Evolutionary conservation across 140 eudicot species (phyloP).

Genomic region (Stevia rebaudiana): DNA sequence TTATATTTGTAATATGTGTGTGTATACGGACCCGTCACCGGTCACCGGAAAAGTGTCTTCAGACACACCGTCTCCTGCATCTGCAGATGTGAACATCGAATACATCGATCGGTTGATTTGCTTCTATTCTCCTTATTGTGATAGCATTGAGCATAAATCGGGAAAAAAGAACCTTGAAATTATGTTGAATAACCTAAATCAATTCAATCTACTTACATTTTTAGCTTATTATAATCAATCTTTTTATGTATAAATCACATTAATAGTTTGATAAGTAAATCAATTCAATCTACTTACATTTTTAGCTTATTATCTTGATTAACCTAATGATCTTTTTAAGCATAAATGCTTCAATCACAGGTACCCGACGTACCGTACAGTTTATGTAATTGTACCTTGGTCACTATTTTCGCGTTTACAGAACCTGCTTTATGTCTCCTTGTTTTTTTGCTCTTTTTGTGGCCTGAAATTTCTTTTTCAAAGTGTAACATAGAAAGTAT

Average conservation of each 20-base stretch:
- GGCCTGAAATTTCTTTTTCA: background rate
- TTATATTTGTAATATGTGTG: too few species aligned
- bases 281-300: background rate
- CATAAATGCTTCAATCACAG: too few species aligned
- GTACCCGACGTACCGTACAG: background rate
- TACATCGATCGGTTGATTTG: background rate
- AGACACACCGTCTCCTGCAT: too few species aligned
- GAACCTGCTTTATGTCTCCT: conserved; percentile 12
- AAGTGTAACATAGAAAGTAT: background rate
- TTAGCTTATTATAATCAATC: background rate
- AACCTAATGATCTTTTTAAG: background rate
- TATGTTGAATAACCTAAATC: background rate
- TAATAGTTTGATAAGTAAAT: background rate
- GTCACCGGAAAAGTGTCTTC: conserved; percentile 4
- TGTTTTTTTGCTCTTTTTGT: conserved; percentile 7
- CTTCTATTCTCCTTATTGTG: background rate
- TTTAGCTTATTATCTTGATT: background rate
- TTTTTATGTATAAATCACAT: background rate
- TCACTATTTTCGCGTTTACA: conserved; percentile 13
- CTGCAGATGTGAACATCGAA: conserved; percentile 1
- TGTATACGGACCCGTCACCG: too few species aligned
- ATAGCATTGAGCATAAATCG: background rate
- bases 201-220: background rate
- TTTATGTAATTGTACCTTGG: conserved; percentile 11
- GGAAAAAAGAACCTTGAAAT: too few species aligned